Evolutionary conservation across 805 yeast genomes (phyloP).

Genomic region (Pichia scutulata): DNA sequence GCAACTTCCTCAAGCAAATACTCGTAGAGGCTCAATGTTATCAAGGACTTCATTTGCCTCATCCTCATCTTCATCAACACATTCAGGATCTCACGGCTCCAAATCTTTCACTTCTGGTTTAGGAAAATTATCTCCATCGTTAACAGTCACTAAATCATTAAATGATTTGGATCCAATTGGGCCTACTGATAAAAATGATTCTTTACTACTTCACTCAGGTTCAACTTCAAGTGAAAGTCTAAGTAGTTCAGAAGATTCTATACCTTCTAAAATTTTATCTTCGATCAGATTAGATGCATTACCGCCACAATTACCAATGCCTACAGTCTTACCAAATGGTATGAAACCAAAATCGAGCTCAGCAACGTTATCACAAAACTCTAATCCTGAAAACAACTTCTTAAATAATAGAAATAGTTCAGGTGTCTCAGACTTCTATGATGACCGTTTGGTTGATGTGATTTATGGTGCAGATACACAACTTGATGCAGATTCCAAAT

Average conservation of each 20-base stretch:
- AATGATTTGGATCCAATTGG: neutral
- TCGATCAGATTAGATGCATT: constrained; percentile 20
- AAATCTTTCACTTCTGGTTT: neutral
- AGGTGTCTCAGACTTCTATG: no score
- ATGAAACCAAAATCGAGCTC: neutral
- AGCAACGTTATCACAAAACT: neutral
- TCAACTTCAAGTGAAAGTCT: neutral
- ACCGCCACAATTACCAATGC: constrained; percentile 53
- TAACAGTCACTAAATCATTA: neutral
- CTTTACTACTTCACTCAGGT: neutral
- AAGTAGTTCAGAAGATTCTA: neutral
- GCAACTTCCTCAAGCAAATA: neutral
- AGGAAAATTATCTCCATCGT: neutral
- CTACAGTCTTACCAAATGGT: constrained; percentile 29
- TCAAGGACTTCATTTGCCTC: constrained; percentile 3
- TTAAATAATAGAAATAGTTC: neutral
- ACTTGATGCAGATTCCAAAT: neutral
- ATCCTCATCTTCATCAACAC: neutral
- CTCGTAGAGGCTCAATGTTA: constrained; percentile 3
- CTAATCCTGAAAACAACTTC: neutral
- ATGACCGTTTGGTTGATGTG: neutral
- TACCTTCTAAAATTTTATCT: neutral
- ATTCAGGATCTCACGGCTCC: constrained; percentile 1
- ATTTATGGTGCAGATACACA: neutral
- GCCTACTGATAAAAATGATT: neutral